Conservation (phyloP, 1,284 basidiomycete genomes). For the Tilletia caries region DNA sequence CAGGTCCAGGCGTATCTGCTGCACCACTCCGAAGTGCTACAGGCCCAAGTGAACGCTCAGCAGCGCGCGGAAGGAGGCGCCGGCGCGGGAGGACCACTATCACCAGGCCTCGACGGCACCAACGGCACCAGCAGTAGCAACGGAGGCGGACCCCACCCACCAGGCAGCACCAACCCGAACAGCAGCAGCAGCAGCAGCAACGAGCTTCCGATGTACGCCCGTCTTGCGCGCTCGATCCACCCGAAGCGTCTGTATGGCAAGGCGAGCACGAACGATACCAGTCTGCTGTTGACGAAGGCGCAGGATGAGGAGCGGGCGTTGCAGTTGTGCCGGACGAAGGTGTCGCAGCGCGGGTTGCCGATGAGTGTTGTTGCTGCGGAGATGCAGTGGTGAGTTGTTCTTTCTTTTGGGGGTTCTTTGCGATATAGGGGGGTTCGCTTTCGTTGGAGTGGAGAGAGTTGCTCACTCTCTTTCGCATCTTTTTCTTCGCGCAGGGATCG, state of each 20-base stretch:
- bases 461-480: background rate
- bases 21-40: constrained; percentile 36
- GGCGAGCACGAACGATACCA: constrained; percentile 72
- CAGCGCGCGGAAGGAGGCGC: background rate
- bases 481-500: constrained; percentile 58
- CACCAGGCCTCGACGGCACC: background rate
- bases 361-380: constrained; percentile 98
- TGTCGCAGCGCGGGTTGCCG: constrained; percentile 68
- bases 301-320: constrained; percentile 90
- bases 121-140: background rate
- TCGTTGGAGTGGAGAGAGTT: background rate
- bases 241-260: constrained; percentile 96
- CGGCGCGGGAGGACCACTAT: background rate
- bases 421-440: too few relatives aligned
- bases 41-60: background rate
- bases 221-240: constrained; percentile 54
- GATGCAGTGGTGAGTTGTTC: constrained; percentile 67
- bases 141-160: background rate
- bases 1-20: constrained; percentile 67
- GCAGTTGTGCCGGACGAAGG: constrained; percentile 83
- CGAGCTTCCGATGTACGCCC: constrained; percentile 13
- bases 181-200: too few relatives aligned
- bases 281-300: constrained; percentile 53
- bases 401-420: background rate
- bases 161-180: background rate